These are phyloP conservation scores for Exophiala bonariae DNA, from an alignment of 2,329 filamentous ascomycete species.

Conservation along the genomic window DNA sequence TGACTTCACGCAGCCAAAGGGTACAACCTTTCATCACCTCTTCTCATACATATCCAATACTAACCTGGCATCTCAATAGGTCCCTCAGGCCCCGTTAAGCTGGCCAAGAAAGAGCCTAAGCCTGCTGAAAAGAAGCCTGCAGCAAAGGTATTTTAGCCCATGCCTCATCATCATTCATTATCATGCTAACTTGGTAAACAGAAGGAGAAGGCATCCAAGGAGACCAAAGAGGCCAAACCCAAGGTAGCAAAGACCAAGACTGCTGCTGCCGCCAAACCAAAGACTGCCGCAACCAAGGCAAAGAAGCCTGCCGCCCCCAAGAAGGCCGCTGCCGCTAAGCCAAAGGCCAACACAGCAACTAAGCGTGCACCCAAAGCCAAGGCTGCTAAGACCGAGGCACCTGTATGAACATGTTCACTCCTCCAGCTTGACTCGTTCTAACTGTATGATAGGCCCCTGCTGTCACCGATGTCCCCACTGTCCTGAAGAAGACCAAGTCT, in stretches of 20 bases:
- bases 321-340: constrained; percentile 55
- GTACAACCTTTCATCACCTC: constrained; percentile 45
- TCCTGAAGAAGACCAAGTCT: constrained; percentile 79
- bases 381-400: constrained; percentile 30
- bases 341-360: constrained; percentile 52
- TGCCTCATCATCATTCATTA: background rate
- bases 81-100: constrained; percentile 86
- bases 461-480: constrained; percentile 67
- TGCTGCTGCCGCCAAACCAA: constrained; percentile 37
- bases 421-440: constrained; percentile 21
- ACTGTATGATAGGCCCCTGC: constrained; percentile 57
- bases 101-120: constrained; percentile 73
- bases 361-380: constrained; percentile 34
- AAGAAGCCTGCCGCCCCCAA: constrained; percentile 55
- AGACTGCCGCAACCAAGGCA: constrained; percentile 47
- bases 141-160: constrained; percentile 30
- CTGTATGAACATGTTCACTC: constrained; percentile 23
- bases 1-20: constrained; percentile 87
- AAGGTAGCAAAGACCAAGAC: constrained; percentile 39
- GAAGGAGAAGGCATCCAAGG: constrained; percentile 30
- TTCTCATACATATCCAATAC: constrained; percentile 18
- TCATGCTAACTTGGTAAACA: constrained; percentile 12
- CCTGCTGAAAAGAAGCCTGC: constrained; percentile 43
- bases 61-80: constrained; percentile 49
- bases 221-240: constrained; percentile 28